Base-by-base conservation (phyloP, 495 filamentous ascomycete genomes). In the Geoglossum glabrum region DNA sequence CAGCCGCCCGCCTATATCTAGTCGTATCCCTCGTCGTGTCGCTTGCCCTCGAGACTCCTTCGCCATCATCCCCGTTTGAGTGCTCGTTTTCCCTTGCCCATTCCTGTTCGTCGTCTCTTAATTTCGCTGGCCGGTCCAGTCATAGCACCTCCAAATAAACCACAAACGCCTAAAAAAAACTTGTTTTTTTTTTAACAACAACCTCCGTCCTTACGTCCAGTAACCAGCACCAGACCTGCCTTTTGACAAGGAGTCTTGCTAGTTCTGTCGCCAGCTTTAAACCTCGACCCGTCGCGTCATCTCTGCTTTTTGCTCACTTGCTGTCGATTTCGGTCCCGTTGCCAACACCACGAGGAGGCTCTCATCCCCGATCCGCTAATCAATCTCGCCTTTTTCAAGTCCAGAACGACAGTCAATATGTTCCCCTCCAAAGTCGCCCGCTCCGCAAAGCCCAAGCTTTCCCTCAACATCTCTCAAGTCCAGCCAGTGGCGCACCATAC, bases 391-490 rank as follows among this genome's bases (percentile, higher is more conserved):
- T 40, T 40, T 40, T 40, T 17, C 15, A 5, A 34, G 5, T 40
- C 15, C 15, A 50, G 2, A 50, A 21, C 3, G n/a, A 50, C 21
- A 55, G 25, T 46, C 56, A 58, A 58, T 6, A 58, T 58, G 56
- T 33, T 58, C 28, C 25, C 56, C 43, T 25, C 56, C 19, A 56
- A 31, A 8, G 38, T 21, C 28, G 30, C 56, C 10, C 56, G 56
- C 45, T 26, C 34, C 6, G 38, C 56, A 6, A 45, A 45, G 56
- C 56, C 56, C 1, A 58, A 58, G 56, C 56, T 58, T 25, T 46
- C 38, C 56, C 56, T 58, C 56, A 25, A 1, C 43, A 49, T 58
- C 31, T 45, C 54, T n/a, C 28, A 28, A 9, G 31, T 33, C 23
- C 1, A 17, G n/a, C 36, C 54, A 3, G 17, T 19, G 25, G 1